A percentile compares a stretch with the other conserved stretches of the same genome.
Evolutionary conservation across 768 basidiomycete species (phyloP).

Genomic region (Collybia nuda): DNA sequence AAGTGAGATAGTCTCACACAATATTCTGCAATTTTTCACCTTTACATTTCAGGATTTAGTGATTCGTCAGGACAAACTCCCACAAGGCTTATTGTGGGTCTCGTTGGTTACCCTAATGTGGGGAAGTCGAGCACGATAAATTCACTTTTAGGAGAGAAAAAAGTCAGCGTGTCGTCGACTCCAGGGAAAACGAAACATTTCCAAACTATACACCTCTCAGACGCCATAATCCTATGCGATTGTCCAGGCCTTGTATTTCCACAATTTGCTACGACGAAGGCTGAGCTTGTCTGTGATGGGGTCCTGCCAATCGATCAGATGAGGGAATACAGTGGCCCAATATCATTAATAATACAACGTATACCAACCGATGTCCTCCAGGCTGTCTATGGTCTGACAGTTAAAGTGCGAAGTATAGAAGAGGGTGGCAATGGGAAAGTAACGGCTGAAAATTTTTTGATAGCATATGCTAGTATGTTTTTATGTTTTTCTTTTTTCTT

Average conservation of each 20-base stretch:
- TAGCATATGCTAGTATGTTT: conserved; percentile 88
- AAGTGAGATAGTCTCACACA: conserved; percentile 38
- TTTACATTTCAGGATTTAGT: conserved; percentile 51
- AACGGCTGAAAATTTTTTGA: conserved; percentile 78
- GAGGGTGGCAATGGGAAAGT: conserved; percentile 83
- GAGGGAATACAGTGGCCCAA: conserved; percentile 88
- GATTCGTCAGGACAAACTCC: conserved; percentile 57
- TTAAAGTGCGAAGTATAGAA: conserved; percentile 61
- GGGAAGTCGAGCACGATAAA: conserved; percentile 99
- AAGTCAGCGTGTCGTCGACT: conserved; percentile 97
- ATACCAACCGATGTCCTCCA: conserved; percentile 86
- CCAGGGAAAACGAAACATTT: conserved; percentile 99
- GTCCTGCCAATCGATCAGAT: conserved; percentile 97
- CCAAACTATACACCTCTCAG: conserved; percentile 95
- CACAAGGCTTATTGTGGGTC: conserved; percentile 73
- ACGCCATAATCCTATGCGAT: conserved; percentile 86
- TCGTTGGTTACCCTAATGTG: conserved; percentile 98
- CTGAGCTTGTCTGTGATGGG: conserved; percentile 94
- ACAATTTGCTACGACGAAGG: conserved; percentile 96
- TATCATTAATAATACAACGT: conserved; percentile 71
- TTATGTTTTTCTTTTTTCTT: background rate
- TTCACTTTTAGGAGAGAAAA: conserved; percentile 92
- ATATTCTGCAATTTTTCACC: conserved; percentile 2
- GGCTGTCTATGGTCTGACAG: conserved; percentile 82
- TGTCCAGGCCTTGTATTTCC: conserved; percentile 99